These are phyloP conservation scores for Ramalina intermedia DNA, from an alignment of 495 filamentous ascomycete species.

Conservation along the genomic window DNA sequence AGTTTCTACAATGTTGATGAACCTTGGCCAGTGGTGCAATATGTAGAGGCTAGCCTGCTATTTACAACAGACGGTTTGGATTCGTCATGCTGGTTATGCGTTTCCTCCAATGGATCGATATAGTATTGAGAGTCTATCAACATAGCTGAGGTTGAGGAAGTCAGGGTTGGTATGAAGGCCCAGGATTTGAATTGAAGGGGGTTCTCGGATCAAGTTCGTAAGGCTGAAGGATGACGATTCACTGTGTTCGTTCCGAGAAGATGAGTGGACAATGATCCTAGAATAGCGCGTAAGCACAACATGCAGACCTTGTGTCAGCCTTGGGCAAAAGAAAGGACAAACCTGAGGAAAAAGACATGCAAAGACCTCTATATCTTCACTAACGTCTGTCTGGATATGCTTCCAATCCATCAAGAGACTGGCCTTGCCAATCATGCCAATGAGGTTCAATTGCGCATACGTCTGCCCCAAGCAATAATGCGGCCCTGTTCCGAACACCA, in stretches of 20 bases:
- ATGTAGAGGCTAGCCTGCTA: too few relatives aligned
- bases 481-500: constrained; percentile 91
- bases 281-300: not conserved
- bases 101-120: too few relatives aligned
- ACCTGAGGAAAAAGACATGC: constrained; percentile 96
- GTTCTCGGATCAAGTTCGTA: too few relatives aligned
- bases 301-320: too few relatives aligned
- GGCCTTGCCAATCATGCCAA: constrained; percentile 88
- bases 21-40: too few relatives aligned
- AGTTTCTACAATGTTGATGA: too few relatives aligned
- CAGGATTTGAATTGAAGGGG: too few relatives aligned
- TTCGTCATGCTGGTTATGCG: too few relatives aligned
- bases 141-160: too few relatives aligned
- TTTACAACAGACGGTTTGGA: too few relatives aligned
- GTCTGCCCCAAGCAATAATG: constrained; percentile 95
- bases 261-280: constrained; percentile 55
- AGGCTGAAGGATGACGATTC: not conserved
- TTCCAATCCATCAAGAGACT: constrained; percentile 81
- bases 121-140: too few relatives aligned
- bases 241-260: constrained; percentile 30
- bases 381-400: constrained; percentile 63
- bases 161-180: too few relatives aligned
- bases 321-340: constrained; percentile 15
- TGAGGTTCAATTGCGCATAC: constrained; percentile 83
- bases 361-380: constrained; percentile 96